Percentiles rank a stretch among this genome's conserved stretches.
Conservation (phyloP, 805 yeast genomes). For the Kluyveromyces siamensis region DNA sequence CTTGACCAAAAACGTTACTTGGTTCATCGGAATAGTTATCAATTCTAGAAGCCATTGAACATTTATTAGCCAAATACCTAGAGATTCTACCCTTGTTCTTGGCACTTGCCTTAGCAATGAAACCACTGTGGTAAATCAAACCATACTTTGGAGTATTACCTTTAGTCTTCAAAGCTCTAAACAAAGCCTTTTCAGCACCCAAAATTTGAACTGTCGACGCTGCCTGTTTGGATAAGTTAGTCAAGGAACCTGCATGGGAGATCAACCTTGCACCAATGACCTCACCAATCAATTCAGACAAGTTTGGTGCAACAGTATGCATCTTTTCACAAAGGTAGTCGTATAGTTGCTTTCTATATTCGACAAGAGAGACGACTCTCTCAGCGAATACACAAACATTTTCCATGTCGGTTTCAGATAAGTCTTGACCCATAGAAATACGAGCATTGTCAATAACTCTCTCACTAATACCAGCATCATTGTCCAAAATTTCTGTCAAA, state of each 20-base stretch:
- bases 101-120: constrained; percentile 87
- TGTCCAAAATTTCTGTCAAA: constrained; percentile 74
- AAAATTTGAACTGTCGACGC: constrained; percentile 97
- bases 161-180: constrained; percentile 92
- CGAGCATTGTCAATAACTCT: constrained; percentile 88
- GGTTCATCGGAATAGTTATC: constrained; percentile 97
- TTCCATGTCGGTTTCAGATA: constrained; percentile 88
- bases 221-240: constrained; percentile 94
- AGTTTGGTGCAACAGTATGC: constrained; percentile 96
- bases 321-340: constrained; percentile 88
- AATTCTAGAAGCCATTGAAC: constrained; percentile 97
- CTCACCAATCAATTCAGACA: constrained; percentile 95
- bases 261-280: constrained; percentile 97
- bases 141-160: constrained; percentile 97
- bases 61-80: constrained; percentile 96
- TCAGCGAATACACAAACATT: constrained; percentile 87
- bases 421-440: constrained; percentile 98
- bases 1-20: constrained; percentile 77
- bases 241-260: constrained; percentile 96
- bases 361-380: constrained; percentile 85
- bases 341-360: constrained; percentile 77
- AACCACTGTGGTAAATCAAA: constrained; percentile 87
- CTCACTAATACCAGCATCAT: constrained; percentile 88
- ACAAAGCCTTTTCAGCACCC: constrained; percentile 95
- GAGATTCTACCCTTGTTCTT: constrained; percentile 99